Evolutionary conservation across 2,329 filamentous ascomycete species (phyloP).

Genomic region (Trichoderma arundinaceum): DNA sequence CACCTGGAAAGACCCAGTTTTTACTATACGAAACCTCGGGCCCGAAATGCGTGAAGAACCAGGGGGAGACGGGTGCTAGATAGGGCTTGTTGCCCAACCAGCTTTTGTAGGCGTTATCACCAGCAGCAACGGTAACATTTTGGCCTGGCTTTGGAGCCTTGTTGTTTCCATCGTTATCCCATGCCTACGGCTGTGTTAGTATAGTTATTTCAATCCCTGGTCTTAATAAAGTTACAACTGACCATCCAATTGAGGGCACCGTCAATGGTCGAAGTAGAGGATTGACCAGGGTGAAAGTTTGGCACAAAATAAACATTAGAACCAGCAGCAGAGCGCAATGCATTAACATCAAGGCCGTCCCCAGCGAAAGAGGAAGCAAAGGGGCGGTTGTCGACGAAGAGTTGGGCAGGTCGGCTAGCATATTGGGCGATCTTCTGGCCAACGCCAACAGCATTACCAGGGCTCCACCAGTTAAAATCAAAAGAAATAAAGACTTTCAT

Average conservation of each 20-base stretch:
- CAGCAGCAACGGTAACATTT: slow-evolving; percentile 43
- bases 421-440: slow-evolving; percentile 55
- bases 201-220: not conserved
- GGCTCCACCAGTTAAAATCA: slow-evolving; percentile 58
- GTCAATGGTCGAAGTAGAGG: slow-evolving; percentile 49
- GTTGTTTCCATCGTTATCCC: slow-evolving; percentile 53
- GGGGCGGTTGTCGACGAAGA: slow-evolving; percentile 54
- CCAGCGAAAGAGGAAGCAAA: slow-evolving; percentile 61
- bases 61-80: slow-evolving; percentile 51
- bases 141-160: slow-evolving; percentile 52
- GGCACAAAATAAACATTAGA: slow-evolving; percentile 55
- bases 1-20: slow-evolving; percentile 64
- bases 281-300: slow-evolving; percentile 53
- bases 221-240: not conserved
- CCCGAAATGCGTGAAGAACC: slow-evolving; percentile 59
- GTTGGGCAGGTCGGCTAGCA: slow-evolving; percentile 50
- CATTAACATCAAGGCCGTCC: slow-evolving; percentile 51
- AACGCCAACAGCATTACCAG: slow-evolving; percentile 47
- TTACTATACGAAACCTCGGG: slow-evolving; percentile 39
- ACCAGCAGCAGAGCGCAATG: slow-evolving; percentile 50
- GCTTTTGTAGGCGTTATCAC: slow-evolving; percentile 43
- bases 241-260: slow-evolving; percentile 53
- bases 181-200: slow-evolving; percentile 39
- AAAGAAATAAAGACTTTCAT: slow-evolving; percentile 64
- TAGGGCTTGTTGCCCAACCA: slow-evolving; percentile 53